phyloP scores from a whole-genome alignment of 2,329 filamentous ascomycete species.

The Mycocentrospora acerina region DNA sequence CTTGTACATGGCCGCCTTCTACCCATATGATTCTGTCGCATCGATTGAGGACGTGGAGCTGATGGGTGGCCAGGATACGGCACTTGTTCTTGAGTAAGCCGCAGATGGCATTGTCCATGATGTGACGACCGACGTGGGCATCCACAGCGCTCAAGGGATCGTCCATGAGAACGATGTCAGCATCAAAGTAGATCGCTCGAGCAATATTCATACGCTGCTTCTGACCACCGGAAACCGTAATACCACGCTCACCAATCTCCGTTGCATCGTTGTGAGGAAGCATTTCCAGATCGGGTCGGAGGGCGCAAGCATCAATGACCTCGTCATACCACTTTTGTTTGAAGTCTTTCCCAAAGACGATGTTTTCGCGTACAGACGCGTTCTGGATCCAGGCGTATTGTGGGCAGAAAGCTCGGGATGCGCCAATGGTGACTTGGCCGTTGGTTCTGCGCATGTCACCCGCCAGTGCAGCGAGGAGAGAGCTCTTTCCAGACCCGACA shows the following conservation, averaged over 20 bases:
- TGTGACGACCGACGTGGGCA: constrained; percentile 63
- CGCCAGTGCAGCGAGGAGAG: constrained; percentile 81
- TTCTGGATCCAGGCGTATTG: constrained; percentile 99
- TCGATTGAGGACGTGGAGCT: constrained; percentile 86
- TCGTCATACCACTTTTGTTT: constrained; percentile 77
- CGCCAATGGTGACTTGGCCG: constrained; percentile 74
- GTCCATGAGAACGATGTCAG: constrained; percentile 64
- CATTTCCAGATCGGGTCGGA: constrained; percentile 86
- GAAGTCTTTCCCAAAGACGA: constrained; percentile 78
- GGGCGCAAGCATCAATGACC: constrained; percentile 83
- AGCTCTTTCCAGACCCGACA: constrained; percentile 90
- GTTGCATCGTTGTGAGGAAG: constrained; percentile 86
- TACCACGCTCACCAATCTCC: constrained; percentile 92
- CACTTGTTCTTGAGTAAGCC: constrained; percentile 87
- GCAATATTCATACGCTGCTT: constrained; percentile 96
- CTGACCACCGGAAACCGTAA: constrained; percentile 92
- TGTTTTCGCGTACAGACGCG: constrained; percentile 81
- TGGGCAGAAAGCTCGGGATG: constrained; percentile 84
- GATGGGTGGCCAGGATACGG: constrained; percentile 88
- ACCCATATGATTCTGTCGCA: constrained; percentile 95
- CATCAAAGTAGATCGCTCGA: constrained; percentile 67
- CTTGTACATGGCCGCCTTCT: constrained; percentile 80
- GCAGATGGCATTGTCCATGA: constrained; percentile 93
- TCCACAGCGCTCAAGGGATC: constrained; percentile 62
- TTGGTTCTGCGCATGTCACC: constrained; percentile 88